Base-by-base conservation (phyloP, 352 stramenopile species). In the Phytophthora syringae region DNA sequence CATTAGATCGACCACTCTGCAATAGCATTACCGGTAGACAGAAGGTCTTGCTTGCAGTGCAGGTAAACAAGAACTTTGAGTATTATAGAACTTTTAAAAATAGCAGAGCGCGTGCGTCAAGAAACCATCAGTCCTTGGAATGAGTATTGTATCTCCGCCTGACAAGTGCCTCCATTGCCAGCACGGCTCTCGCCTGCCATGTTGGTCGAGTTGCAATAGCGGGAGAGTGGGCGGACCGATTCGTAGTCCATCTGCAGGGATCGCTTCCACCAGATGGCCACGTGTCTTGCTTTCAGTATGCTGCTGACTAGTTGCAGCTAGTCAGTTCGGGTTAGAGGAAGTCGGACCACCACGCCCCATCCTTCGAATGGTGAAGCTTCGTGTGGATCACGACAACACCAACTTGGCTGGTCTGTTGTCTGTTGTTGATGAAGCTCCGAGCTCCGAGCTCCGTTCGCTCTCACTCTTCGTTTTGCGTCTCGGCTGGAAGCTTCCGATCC, bases 381-480 rank as follows among this genome's bases (percentile, higher is more conserved):
- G 21, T 7, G 40, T n/a, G 24, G 24, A 45, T 61, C 66, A 71
- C 61, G 67, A 73, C 58, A 51, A 52, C 50, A 70, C 52, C 43
- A 64, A 62, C 6, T 32, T 32, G 52, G 30, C 54, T 70, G 57
- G 39, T 48, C 36, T 5, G 36, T 56, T 62, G 20, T 66, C 34
- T 39, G 48, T 59, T 25, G 12, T 11, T 30, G 25, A 10, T 55
- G 44, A 58, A 58, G 30, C 7, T 55, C 40, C 28, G 9, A 32
- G 9, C 5, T 9, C 27, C 27, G n/a, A 15, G 28, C 30, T 22
- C 1, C 39, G 13, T 10, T 42, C 11, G 37, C 37, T 62, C 66
- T 64, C 67, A 72, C 48, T 72, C 63, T 76, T 69, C 67, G 44
- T 72, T 76, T 72, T 69, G 52, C 63, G 37, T 47, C 40, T 47